These are phyloP conservation scores for Rhinocladiella mackenziei DNA, from an alignment of 2,329 filamentous ascomycete species.

Conservation along the genomic window DNA sequence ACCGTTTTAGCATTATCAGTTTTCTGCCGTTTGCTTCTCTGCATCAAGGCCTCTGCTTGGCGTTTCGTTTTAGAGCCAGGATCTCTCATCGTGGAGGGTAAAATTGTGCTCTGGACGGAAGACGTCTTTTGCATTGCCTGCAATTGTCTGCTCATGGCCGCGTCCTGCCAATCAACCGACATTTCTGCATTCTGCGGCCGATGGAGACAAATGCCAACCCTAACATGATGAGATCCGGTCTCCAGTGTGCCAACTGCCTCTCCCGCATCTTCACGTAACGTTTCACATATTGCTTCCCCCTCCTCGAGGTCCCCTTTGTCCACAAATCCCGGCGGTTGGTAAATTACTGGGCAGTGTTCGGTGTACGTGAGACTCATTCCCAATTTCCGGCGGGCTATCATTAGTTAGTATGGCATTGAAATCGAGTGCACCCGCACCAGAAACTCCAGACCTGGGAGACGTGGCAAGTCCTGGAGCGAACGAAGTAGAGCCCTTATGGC, in stretches of 20 bases:
- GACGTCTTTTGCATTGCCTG: constrained; percentile 26
- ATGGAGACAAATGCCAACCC: constrained; percentile 9
- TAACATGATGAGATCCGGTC: constrained; percentile 16
- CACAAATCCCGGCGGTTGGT: constrained; percentile 35
- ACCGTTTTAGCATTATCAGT: background rate
- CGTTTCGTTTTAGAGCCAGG: constrained; percentile 11
- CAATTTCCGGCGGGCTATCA: constrained; percentile 34
- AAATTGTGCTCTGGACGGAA: constrained; percentile 16
- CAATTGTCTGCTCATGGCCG: constrained; percentile 22
- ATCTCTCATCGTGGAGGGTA: constrained; percentile 21
- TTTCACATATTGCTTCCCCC: constrained; percentile 12
- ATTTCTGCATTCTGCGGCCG: background rate
- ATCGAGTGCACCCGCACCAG: background rate
- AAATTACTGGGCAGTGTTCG: constrained; percentile 37
- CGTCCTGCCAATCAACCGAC: constrained; percentile 15
- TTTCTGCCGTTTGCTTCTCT: constrained; percentile 9
- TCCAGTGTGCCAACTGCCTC: constrained; percentile 15
- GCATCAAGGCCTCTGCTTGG: background rate
- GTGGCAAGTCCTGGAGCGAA: constrained; percentile 38
- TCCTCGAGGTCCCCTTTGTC: constrained; percentile 13
- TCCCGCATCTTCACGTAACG: constrained; percentile 7
- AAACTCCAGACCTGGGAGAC: constrained; percentile 43
- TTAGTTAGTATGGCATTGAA: constrained; percentile 3
- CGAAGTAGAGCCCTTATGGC: constrained; percentile 42
- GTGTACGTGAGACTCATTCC: constrained; percentile 46